phyloP scores from a whole-genome alignment of 768 basidiomycete species.

The Leccinum rimulosum region DNA sequence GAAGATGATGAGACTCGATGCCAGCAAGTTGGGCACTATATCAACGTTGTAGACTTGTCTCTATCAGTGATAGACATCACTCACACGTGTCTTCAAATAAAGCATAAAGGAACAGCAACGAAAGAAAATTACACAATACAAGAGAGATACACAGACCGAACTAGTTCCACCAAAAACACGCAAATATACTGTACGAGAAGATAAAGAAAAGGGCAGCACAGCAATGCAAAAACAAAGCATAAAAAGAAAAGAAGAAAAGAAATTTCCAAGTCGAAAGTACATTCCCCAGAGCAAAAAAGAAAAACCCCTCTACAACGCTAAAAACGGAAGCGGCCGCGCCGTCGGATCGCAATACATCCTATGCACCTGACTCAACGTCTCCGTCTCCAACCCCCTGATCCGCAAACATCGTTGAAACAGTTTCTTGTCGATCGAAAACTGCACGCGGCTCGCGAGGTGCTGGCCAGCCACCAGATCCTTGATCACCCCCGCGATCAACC shows the following conservation, averaged over 20 bases:
- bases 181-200: constrained; percentile 5
- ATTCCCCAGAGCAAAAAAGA: neutral
- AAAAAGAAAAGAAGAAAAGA: too few relatives aligned
- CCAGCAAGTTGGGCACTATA: too few relatives aligned
- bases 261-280: too few relatives aligned
- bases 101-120: too few relatives aligned
- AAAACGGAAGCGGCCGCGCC: constrained; percentile 18
- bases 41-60: too few relatives aligned
- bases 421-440: constrained; percentile 71
- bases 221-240: neutral
- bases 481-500: constrained; percentile 76
- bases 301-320: constrained; percentile 17
- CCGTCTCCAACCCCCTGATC: constrained; percentile 62
- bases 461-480: constrained; percentile 80
- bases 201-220: neutral
- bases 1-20: too few relatives aligned
- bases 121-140: constrained; percentile 17
- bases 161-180: too few relatives aligned
- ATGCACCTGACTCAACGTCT: constrained; percentile 50
- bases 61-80: too few relatives aligned
- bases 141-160: constrained; percentile 21
- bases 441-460: constrained; percentile 72
- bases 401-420: constrained; percentile 73
- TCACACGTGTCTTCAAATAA: too few relatives aligned
- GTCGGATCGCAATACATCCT: constrained; percentile 34